A percentile compares a stretch with the other conserved stretches of the same genome.
phyloP scores from a whole-genome alignment of 2,329 filamentous ascomycete species.

The Lasiodiplodia gonubiensis region DNA sequence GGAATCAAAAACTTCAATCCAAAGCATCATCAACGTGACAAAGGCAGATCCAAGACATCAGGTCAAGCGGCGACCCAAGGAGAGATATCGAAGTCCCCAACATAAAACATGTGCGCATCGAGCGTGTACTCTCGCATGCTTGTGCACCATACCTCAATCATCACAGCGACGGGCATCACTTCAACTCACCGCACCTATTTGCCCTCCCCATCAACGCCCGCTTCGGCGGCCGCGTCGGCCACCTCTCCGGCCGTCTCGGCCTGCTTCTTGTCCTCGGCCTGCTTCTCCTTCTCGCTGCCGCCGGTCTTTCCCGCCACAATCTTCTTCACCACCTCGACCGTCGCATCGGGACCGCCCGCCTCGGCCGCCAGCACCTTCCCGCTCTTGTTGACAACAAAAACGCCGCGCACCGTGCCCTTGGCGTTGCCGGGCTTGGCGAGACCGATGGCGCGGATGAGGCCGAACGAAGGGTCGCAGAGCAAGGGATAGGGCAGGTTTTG shows the following conservation, averaged over 20 bases:
- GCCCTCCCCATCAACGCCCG: slow-evolving; percentile 38
- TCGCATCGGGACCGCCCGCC: slow-evolving; percentile 76
- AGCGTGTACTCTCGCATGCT: too few relatives aligned
- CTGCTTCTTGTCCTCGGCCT: slow-evolving; percentile 41
- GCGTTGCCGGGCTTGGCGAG: slow-evolving; percentile 74
- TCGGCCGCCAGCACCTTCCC: slow-evolving; percentile 80
- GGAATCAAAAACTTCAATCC: not conserved
- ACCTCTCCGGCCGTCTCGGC: slow-evolving; percentile 52
- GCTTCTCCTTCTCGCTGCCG: slow-evolving; percentile 36
- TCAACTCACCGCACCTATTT: not conserved
- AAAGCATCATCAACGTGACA: not conserved
- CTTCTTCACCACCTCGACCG: slow-evolving; percentile 76
- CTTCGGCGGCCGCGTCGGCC: slow-evolving; percentile 50
- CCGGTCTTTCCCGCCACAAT: slow-evolving; percentile 52
- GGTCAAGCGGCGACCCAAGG: not conserved
- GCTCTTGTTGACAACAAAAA: slow-evolving; percentile 82
- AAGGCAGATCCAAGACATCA: not conserved
- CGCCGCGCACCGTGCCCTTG: slow-evolving; percentile 81
- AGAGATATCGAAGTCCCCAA: not conserved
- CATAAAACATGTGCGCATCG: not conserved
- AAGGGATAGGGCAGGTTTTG: slow-evolving; percentile 88
- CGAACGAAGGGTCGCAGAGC: slow-evolving; percentile 77
- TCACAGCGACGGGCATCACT: not conserved
- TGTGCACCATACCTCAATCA: not conserved
- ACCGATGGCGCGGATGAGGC: slow-evolving; percentile 84